A percentile compares a stretch with the other conserved stretches of the same genome.
These are phyloP conservation scores for Heliamphora exappendiculata DNA, from an alignment of 148 eudicot genomes.

Conservation along the genomic window DNA sequence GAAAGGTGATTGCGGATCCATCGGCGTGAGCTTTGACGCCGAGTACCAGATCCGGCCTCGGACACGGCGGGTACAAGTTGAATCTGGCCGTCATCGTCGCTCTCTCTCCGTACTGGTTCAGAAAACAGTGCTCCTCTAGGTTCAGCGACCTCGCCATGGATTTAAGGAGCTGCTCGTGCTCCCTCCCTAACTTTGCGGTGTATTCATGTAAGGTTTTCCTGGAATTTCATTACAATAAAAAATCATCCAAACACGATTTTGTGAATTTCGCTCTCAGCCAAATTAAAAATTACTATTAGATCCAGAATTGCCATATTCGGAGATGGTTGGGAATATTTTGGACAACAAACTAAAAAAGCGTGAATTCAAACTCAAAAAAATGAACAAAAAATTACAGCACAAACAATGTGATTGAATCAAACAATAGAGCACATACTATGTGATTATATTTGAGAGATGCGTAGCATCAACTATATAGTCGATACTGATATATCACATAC, in stretches of 20 bases:
- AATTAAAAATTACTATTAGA: too few relatives aligned
- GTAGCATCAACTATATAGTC: too few relatives aligned
- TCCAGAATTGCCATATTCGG: neutral
- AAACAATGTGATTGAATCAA: too few relatives aligned
- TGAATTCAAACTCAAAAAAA: too few relatives aligned
- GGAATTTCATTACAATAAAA: neutral
- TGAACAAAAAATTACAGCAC: too few relatives aligned
- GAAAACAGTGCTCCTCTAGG: slow-evolving; percentile 25
- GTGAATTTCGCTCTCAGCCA: too few relatives aligned
- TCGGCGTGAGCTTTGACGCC: slow-evolving; percentile 31
- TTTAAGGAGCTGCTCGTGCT: slow-evolving; percentile 20
- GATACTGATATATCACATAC: too few relatives aligned
- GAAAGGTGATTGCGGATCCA: slow-evolving; percentile 25
- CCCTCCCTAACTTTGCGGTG: slow-evolving; percentile 4
- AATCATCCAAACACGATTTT: too few relatives aligned
- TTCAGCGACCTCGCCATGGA: slow-evolving; percentile 30
- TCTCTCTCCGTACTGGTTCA: slow-evolving; percentile 25
- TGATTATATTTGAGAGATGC: too few relatives aligned
- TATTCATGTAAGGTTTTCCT: slow-evolving; percentile 27
- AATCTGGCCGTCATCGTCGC: slow-evolving; percentile 19
- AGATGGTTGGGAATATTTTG: too few relatives aligned
- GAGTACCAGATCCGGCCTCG: slow-evolving; percentile 22
- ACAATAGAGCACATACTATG: too few relatives aligned
- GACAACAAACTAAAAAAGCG: too few relatives aligned
- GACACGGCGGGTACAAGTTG: slow-evolving; percentile 29